A percentile compares a stretch with the other conserved stretches of the same genome.
Conservation (phyloP, 2,329 filamentous ascomycete genomes). For the Talaromyces atroroseus region DNA sequence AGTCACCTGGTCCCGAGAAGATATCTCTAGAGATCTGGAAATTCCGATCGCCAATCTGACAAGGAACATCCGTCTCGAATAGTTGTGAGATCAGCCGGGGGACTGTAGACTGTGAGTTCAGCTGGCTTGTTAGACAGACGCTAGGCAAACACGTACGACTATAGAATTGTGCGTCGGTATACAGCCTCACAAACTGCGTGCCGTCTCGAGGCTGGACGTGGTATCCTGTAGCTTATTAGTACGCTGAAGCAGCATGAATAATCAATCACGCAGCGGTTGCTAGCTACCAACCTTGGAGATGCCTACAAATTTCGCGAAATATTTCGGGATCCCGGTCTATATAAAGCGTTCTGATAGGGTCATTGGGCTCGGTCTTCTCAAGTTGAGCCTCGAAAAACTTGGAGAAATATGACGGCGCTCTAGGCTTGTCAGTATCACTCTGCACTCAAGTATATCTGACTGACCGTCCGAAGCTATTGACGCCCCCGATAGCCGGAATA, state of each 20-base stretch:
- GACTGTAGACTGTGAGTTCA: slow-evolving; percentile 46
- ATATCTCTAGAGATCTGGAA: slow-evolving; percentile 88
- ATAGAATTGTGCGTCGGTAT: slow-evolving; percentile 94
- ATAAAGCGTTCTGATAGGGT: slow-evolving; percentile 71
- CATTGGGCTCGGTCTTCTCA: slow-evolving; percentile 54
- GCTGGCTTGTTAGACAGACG: not conserved
- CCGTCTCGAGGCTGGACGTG: slow-evolving; percentile 76
- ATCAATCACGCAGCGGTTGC: not conserved
- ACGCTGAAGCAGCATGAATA: slow-evolving; percentile 1
- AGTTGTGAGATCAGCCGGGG: slow-evolving; percentile 85
- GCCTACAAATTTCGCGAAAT: slow-evolving; percentile 81
- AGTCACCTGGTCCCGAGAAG: slow-evolving; percentile 78
- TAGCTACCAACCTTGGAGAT: slow-evolving; percentile 63
- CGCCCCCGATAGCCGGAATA: slow-evolving; percentile 65
- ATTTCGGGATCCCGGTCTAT: slow-evolving; percentile 90
- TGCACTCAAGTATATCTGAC: slow-evolving; percentile 22
- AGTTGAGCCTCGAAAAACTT: slow-evolving; percentile 87
- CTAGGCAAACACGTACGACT: slow-evolving; percentile 52
- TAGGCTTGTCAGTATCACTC: slow-evolving; percentile 44
- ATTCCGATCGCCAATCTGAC: slow-evolving; percentile 77
- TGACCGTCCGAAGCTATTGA: slow-evolving; percentile 68
- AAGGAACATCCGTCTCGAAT: slow-evolving; percentile 86
- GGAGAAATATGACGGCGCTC: slow-evolving; percentile 94
- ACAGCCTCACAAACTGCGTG: slow-evolving; percentile 83
- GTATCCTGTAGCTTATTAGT: slow-evolving; percentile 54